A percentile compares a stretch with the other conserved stretches of the same genome.
These are phyloP conservation scores for Cladobotryum protrusum DNA, from an alignment of 2,329 filamentous ascomycete genomes.

Conservation along the genomic window DNA sequence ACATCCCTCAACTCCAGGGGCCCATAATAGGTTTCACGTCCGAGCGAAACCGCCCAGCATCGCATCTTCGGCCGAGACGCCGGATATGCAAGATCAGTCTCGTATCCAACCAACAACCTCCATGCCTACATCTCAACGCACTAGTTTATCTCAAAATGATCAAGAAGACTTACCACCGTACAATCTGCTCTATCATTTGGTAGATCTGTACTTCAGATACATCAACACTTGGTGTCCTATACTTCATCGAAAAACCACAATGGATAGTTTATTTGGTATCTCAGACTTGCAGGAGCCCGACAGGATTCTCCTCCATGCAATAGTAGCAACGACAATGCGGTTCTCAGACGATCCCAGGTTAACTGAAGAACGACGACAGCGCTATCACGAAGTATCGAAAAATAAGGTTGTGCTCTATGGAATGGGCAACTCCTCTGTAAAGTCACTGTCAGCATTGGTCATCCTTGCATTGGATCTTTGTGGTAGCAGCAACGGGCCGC, in stretches of 20 bases:
- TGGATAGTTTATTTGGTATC: constrained; percentile 76
- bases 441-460: constrained; percentile 78
- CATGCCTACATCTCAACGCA: constrained; percentile 40
- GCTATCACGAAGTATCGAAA: constrained; percentile 76
- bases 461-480: constrained; percentile 81
- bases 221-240: constrained; percentile 85
- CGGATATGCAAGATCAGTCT: constrained; percentile 32
- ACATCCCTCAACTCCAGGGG: constrained; percentile 35
- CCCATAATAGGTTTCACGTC: constrained; percentile 44
- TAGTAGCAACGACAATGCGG: constrained; percentile 79
- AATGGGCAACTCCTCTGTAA: constrained; percentile 83
- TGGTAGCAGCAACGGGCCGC: constrained; percentile 81
- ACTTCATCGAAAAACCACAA: constrained; percentile 73
- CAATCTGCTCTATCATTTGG: constrained; percentile 64
- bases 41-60: constrained; percentile 38
- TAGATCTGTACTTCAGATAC: constrained; percentile 73
- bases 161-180: constrained; percentile 69
- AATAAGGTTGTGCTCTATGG: constrained; percentile 82
- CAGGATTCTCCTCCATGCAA: constrained; percentile 75
- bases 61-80: constrained; percentile 29
- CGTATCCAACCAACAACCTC: constrained; percentile 29
- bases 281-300: constrained; percentile 74
- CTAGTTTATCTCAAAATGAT: constrained; percentile 33
- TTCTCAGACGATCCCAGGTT: constrained; percentile 74
- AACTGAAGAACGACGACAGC: constrained; percentile 63